These are phyloP conservation scores for Rhynchospora tenuis DNA, from an alignment of 176 grass and related monocot genomes.

Conservation along the genomic window DNA sequence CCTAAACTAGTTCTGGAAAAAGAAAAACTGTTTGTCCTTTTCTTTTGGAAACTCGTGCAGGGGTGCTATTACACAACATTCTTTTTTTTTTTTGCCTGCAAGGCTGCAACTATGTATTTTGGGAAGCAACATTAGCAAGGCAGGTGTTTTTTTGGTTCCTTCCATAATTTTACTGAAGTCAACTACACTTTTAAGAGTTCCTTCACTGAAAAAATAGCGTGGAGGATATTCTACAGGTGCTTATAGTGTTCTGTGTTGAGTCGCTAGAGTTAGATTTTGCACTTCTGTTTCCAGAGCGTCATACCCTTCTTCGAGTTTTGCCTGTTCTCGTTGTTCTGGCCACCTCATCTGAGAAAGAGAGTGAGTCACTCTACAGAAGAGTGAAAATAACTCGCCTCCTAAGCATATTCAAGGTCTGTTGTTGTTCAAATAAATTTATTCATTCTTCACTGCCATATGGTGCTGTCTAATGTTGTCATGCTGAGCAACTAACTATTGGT, in stretches of 20 bases:
- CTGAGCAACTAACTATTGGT: constrained; percentile 8
- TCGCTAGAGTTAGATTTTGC: constrained; percentile 96
- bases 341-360: constrained; percentile 96
- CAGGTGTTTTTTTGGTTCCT: not conserved
- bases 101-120: not conserved
- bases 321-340: constrained; percentile 97
- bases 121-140: not conserved
- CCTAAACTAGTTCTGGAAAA: too few species aligned
- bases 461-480: constrained; percentile 1
- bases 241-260: constrained; percentile 97
- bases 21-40: too few species aligned
- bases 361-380: constrained; percentile 82
- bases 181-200: constrained; percentile 30
- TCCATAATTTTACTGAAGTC: constrained; percentile 9
- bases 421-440: constrained; percentile 21
- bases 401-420: constrained; percentile 87
- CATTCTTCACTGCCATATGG: not conserved
- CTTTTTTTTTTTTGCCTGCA: not conserved
- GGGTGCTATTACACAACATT: too few species aligned
- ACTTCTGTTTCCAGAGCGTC: constrained; percentile 88
- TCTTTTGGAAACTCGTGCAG: too few species aligned
- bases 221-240: constrained; percentile 91
- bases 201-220: constrained; percentile 59
- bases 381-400: constrained; percentile 95
- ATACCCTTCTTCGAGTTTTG: constrained; percentile 88